Conservation (phyloP, 2,329 filamentous ascomycete genomes). For the Talaromyces sp. region DNA sequence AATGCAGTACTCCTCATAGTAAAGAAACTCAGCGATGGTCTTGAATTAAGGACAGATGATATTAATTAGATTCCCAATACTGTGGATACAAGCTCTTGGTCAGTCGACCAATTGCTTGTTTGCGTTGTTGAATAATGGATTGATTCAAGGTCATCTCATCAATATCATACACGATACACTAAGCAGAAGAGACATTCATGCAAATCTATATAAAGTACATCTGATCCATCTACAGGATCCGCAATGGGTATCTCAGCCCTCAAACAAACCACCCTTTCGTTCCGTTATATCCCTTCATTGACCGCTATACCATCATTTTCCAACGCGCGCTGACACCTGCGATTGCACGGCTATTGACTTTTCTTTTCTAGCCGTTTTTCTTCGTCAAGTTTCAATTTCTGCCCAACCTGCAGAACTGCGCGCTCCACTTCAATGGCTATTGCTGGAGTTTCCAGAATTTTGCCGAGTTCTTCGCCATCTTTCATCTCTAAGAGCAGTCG, state of each 20-base stretch:
- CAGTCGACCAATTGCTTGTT: not conserved
- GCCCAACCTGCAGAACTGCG: conserved; percentile 69
- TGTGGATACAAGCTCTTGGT: not conserved
- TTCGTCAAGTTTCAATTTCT: conserved; percentile 34
- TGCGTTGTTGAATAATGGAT: not conserved
- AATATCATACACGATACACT: not conserved
- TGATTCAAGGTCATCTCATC: not conserved
- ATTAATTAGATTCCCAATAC: not conserved
- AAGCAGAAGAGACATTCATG: not conserved
- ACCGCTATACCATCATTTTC: not conserved
- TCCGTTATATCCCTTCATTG: not conserved
- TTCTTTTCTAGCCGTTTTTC: not conserved
- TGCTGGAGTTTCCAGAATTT: conserved; percentile 65
- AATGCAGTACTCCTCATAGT: too few species aligned
- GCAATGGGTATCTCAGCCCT: conserved; percentile 3
- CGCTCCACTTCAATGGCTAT: conserved; percentile 71
- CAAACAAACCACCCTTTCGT: not conserved
- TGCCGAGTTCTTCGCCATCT: conserved; percentile 59
- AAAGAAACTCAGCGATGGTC: too few species aligned
- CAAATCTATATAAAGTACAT: conserved; percentile 4
- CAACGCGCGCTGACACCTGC: not conserved
- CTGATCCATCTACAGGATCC: not conserved
- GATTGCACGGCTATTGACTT: not conserved
- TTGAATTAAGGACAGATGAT: not conserved
- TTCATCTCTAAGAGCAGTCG: conserved; percentile 45